A percentile compares a stretch with the other conserved stretches of the same genome.
These are phyloP conservation scores for Physaria fendleri DNA, from an alignment of 345 rosid genomes.

Conservation along the genomic window DNA sequence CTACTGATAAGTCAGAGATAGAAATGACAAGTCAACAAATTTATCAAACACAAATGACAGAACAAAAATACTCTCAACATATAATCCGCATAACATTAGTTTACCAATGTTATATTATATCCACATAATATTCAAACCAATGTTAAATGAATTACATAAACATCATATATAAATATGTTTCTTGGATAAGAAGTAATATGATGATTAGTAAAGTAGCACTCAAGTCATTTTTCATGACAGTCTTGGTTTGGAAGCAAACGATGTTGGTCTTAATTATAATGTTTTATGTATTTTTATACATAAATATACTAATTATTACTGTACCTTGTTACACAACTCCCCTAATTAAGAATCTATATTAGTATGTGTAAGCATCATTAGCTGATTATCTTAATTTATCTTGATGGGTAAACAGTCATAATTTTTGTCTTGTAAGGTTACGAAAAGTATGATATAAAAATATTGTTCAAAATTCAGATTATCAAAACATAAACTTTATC, in stretches of 20 bases:
- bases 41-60: too few species aligned
- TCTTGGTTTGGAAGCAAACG: slow-evolving; percentile 32
- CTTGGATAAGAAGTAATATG: slow-evolving; percentile 25
- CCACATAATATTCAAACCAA: too few species aligned
- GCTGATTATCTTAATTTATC: slow-evolving; percentile 3
- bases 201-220: slow-evolving; percentile 24
- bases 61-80: too few species aligned
- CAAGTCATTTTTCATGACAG: slow-evolving; percentile 25
- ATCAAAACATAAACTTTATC: background rate
- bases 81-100: too few species aligned
- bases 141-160: too few species aligned
- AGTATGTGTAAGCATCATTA: background rate
- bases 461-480: background rate
- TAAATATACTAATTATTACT: slow-evolving; percentile 15
- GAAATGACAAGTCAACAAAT: too few species aligned
- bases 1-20: too few species aligned
- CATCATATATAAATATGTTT: background rate
- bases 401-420: background rate
- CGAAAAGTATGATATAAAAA: background rate
- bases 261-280: slow-evolving; percentile 31
- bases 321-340: slow-evolving; percentile 17
- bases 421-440: slow-evolving; percentile 15
- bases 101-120: too few species aligned
- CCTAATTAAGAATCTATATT: background rate
- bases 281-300: background rate